phyloP scores from a whole-genome alignment of 2,329 filamentous ascomycete genomes.

The Orbilia ellipsospora region DNA sequence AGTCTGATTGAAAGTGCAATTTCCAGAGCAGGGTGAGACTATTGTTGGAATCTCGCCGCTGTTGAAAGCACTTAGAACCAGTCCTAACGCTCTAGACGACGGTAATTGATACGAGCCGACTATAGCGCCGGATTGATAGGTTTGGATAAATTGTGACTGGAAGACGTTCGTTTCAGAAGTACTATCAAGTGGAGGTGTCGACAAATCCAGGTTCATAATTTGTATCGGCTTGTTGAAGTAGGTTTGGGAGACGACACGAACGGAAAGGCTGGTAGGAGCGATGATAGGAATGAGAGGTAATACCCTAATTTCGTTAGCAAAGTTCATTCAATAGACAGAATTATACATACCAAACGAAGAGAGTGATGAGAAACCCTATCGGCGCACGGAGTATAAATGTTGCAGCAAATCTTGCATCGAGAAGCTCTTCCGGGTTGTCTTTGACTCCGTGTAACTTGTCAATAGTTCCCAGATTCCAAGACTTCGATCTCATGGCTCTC shows the following conservation, averaged over 20 bases:
- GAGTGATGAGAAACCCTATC: conserved; percentile 13
- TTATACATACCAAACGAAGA: conserved; percentile 12
- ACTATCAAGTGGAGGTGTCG: background rate
- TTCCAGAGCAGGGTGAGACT: conserved; percentile 14
- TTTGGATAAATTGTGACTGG: conserved; percentile 7
- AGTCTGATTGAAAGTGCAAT: conserved; percentile 28
- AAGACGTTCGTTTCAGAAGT: background rate
- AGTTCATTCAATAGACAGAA: background rate
- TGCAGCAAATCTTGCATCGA: conserved; percentile 2
- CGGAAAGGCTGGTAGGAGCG: conserved; percentile 18
- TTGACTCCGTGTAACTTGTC: conserved; percentile 19
- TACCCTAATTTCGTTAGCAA: background rate
- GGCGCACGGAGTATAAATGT: conserved; percentile 13
- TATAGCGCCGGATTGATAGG: conserved; percentile 1
- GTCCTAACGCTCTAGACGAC: conserved; percentile 17
- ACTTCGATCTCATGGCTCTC: conserved; percentile 11
- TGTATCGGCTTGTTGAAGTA: conserved; percentile 3
- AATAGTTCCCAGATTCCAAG: conserved; percentile 18
- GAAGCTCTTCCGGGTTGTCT: background rate
- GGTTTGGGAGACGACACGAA: conserved; percentile 15
- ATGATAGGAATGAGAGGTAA: conserved; percentile 18
- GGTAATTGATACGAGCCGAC: background rate
- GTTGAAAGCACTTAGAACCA: conserved; percentile 16
- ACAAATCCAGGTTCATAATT: conserved; percentile 12
- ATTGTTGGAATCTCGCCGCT: conserved; percentile 9